Base-by-base conservation (phyloP, 805 yeast genomes). In the Wickerhamomyces canadensis region DNA sequence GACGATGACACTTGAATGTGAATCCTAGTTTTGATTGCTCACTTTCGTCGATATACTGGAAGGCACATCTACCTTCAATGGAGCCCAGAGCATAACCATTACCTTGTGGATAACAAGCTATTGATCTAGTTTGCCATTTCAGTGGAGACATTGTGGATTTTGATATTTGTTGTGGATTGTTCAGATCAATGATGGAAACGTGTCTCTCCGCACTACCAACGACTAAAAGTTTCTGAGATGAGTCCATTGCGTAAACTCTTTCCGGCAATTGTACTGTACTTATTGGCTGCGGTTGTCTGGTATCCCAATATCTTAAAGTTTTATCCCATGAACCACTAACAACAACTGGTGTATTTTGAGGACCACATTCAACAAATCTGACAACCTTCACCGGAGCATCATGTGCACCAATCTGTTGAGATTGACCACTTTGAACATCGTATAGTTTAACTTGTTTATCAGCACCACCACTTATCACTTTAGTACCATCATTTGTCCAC, bases 281-380 rank as follows among this genome's bases (percentile, higher is more conserved):
- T 16, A 91, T 73, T 14, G 98, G 93, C 50, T 76, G 80, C 31
- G 81, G 84, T 47, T 80, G 79, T 55, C 97, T 79, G 64, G 84
- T 70, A 62, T 93, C 98, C 98, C 98, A 91, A 62, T 93, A 93
- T 57, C 77, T 80, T 45, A 93, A 64, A 1, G 97, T 87, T 63
- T 87, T 88, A 62, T 93, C 98, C 97, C 97, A 93, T 6, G 96
- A 86, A 7, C 95, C 96, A 31, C 89, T 77, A 4, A 88, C 97
- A 19, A 91, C 77, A 46, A 85, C 85, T 21, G 65, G 69, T 1
- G 87, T 75, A 50, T 84, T 84, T 8, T 80, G 68, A n/a, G 89
- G 87, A 0, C 95, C 95, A 55, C 89, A 82, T 43, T 80, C 81
- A 10, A 86, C 95, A 43, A 74, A 78, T 38, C 95, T 68, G 17